phyloP scores from a whole-genome alignment of 192 early-diverging fungal genomes.

The Linnemannia elongata region DNA sequence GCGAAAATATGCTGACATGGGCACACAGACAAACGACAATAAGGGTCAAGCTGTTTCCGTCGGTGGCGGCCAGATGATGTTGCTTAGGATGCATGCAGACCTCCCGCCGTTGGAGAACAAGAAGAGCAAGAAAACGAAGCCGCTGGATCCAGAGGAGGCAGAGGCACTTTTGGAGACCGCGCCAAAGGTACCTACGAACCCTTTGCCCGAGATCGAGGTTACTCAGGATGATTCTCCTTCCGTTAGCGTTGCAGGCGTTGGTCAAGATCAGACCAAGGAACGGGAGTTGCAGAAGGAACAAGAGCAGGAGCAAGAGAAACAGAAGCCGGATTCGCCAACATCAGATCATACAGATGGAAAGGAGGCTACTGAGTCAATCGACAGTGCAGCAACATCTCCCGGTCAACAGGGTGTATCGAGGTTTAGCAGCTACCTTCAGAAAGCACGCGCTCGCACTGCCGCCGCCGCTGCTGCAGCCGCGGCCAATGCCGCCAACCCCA shows the following conservation, averaged over 20 bases:
- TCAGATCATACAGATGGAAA: background rate
- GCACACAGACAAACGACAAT: slow-evolving; percentile 10
- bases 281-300: background rate
- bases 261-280: background rate
- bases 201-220: slow-evolving; percentile 11
- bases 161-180: slow-evolving; percentile 19
- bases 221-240: background rate
- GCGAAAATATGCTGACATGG: background rate
- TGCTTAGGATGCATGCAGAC: background rate
- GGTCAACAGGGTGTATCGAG: background rate
- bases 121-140: background rate
- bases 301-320: background rate
- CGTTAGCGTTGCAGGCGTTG: background rate
- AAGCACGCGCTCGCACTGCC: slow-evolving; percentile 29
- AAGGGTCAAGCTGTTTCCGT: background rate
- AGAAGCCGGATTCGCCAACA: background rate
- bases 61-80: background rate
- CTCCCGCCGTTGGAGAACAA: background rate
- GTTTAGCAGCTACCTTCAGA: slow-evolving; percentile 16
- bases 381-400: background rate
- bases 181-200: slow-evolving; percentile 19
- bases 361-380: background rate
- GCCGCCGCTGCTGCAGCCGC: slow-evolving; percentile 22
- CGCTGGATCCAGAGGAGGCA: background rate
- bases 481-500: background rate